Percentiles rank a stretch among this genome's conserved stretches.
Conservation (phyloP, 495 filamentous ascomycete species). For the Aspergillus sclerotiicarbonarius region DNA sequence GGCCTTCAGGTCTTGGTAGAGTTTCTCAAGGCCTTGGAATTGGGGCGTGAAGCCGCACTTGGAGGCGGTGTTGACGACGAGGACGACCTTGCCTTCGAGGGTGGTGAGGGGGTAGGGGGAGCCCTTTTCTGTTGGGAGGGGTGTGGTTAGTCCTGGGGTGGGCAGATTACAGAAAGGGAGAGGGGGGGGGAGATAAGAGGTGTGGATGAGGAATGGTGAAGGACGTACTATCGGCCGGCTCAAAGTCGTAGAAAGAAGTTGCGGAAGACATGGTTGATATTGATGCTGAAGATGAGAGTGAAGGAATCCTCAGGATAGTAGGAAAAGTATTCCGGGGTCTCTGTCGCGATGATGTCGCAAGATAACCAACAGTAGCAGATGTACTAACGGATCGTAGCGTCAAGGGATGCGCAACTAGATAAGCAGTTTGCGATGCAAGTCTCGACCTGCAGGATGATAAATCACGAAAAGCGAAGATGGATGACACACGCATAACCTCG, state of each 20-base stretch:
- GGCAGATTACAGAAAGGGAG: background rate
- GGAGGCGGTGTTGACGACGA: constrained; percentile 96
- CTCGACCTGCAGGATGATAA: background rate
- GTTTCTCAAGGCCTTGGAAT: constrained; percentile 82
- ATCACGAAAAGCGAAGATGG: background rate
- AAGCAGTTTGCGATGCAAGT: background rate
- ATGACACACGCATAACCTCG: background rate
- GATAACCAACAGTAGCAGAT: background rate
- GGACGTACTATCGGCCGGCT: constrained; percentile 72
- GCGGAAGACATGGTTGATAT: constrained; percentile 75
- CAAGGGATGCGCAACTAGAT: background rate
- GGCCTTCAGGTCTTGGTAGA: constrained; percentile 76
- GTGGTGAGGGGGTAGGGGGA: constrained; percentile 61
- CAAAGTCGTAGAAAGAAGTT: constrained; percentile 89
- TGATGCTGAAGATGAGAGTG: constrained; percentile 13
- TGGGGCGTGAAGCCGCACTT: constrained; percentile 99
- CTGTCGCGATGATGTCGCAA: constrained; percentile 3
- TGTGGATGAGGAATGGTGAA: background rate
- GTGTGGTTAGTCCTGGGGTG: constrained; percentile 18
- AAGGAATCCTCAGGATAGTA: background rate
- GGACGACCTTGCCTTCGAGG: constrained; percentile 86
- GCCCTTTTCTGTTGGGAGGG: constrained; percentile 64
- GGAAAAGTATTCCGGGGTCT: background rate
- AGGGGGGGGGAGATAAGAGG: background rate
- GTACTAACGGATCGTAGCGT: background rate